Evolutionary conservation across 495 filamentous ascomycete genomes (phyloP), one percentile per base, ranked within the genome.

Genomic region (Penicillium bialowiezense): DNA sequence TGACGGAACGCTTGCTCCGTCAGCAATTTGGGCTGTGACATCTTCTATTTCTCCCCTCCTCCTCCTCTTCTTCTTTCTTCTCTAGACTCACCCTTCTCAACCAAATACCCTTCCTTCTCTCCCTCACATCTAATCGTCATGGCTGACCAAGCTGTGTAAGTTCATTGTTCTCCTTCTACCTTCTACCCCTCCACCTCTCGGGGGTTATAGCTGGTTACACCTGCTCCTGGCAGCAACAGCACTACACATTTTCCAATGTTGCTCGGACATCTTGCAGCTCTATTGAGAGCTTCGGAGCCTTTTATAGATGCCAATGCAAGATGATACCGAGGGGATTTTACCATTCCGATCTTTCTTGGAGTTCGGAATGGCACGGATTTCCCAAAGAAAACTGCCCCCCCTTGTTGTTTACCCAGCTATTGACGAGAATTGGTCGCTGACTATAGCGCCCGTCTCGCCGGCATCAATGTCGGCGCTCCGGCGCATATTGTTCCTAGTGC

Each of bases 381-480:
- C 47, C 17, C 47, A 43, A 18, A 9, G 14, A 39, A 12, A 7
- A 21, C 32, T 18, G 13, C 42, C 7, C 41, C 20, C 8, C 7
- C 46, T 40, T 43, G 20, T 44, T 52, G 43, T 60, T 53, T 60
- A 48, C 52, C 58, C 49, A 37, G 18, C 52, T 60, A 58, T 68
- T 70, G 65, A 69, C 63, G 55, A 44, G 50, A 64, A 64, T 70
- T 76, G 67, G 74, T 77, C 77, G 69, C 79, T 85, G 72, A 84
- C 77, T 76, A 51, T 77, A 91, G 88, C 77, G 87, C 88, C 72
- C 89, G 89, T 76, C 82, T 93, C 64, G 86, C 89, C 75, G 84
- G 81, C 78, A 89, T 91, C 70, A 80, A 84, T 80, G 78, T 89
- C 77, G 85, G 86, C 67, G 77, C 78, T 65, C 70, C 78, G 67